These are phyloP conservation scores for Xylaria multiplex DNA, from an alignment of 2,329 filamentous ascomycete species.

Conservation along the genomic window DNA sequence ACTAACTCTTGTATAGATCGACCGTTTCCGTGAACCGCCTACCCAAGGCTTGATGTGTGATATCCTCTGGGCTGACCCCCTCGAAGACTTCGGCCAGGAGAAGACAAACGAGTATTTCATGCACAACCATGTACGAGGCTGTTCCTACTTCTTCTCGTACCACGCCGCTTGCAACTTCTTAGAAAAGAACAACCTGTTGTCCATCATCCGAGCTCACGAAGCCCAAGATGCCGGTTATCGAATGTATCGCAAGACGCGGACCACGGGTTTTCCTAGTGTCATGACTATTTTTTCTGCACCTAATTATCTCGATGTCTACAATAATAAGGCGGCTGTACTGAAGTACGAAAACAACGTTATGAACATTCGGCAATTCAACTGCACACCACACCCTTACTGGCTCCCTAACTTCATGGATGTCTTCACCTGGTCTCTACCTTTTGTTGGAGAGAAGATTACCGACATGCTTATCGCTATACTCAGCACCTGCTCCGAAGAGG, in stretches of 20 bases:
- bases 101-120: slow-evolving; percentile 98
- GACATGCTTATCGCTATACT: slow-evolving; percentile 99
- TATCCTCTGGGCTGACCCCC: slow-evolving; percentile 96
- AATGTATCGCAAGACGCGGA: slow-evolving; percentile 99
- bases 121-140: slow-evolving; percentile 97
- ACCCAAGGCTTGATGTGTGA: slow-evolving; percentile 99
- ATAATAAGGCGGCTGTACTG: slow-evolving; percentile 98
- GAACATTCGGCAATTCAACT: slow-evolving; percentile 99
- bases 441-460: slow-evolving; percentile 98
- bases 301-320: slow-evolving; percentile 99
- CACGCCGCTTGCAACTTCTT: slow-evolving; percentile 96
- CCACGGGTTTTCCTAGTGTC: slow-evolving; percentile 97
- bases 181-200: slow-evolving; percentile 98
- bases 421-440: slow-evolving; percentile 99
- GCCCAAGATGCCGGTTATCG: slow-evolving; percentile 98
- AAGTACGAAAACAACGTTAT: slow-evolving; percentile 99
- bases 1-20: slow-evolving; percentile 69
- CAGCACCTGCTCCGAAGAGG: slow-evolving; percentile 98
- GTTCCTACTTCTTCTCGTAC: slow-evolving; percentile 99
- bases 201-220: slow-evolving; percentile 96
- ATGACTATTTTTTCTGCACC: slow-evolving; percentile 99
- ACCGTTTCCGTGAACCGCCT: slow-evolving; percentile 96
- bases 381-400: slow-evolving; percentile 99
- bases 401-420: slow-evolving; percentile 99
- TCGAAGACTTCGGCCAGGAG: slow-evolving; percentile 98